These are phyloP conservation scores for Athelia sp. DNA, from an alignment of 1,284 basidiomycete species.

Conservation along the genomic window DNA sequence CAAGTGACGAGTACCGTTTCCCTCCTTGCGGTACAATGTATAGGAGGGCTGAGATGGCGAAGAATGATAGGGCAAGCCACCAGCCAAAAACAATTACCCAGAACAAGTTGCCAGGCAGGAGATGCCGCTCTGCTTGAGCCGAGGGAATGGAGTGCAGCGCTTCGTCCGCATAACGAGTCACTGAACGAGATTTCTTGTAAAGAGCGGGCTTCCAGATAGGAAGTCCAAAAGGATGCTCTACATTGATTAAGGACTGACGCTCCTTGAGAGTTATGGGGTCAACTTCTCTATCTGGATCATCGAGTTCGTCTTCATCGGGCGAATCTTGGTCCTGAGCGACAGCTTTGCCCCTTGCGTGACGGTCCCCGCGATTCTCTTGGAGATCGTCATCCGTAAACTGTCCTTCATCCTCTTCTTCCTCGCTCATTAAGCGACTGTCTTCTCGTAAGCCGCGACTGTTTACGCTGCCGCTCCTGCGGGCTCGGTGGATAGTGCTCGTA, in stretches of 20 bases:
- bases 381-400: slow-evolving; percentile 16
- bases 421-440: slow-evolving; percentile 22
- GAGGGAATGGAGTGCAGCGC: slow-evolving; percentile 92
- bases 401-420: slow-evolving; percentile 21
- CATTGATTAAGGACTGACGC: slow-evolving; percentile 97
- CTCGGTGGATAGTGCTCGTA: slow-evolving; percentile 39
- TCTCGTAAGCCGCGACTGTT: slow-evolving; percentile 47
- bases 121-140: slow-evolving; percentile 85
- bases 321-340: slow-evolving; percentile 19
- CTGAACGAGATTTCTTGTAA: slow-evolving; percentile 97
- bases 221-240: slow-evolving; percentile 98
- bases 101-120: slow-evolving; percentile 89
- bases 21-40: slow-evolving; percentile 78
- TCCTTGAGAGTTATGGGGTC: slow-evolving; percentile 96
- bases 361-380: slow-evolving; percentile 24
- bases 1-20: slow-evolving; percentile 78
- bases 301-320: slow-evolving; percentile 29
- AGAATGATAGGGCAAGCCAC: slow-evolving; percentile 82
- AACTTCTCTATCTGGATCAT: slow-evolving; percentile 42
- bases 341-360: slow-evolving; percentile 20
- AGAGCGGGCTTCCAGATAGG: slow-evolving; percentile 99
- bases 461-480: slow-evolving; percentile 54
- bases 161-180: slow-evolving; percentile 93
- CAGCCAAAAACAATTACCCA: slow-evolving; percentile 88
- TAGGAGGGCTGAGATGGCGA: slow-evolving; percentile 64